Conservation (phyloP, 108 stramenopile genomes). For the Schizochytrium sp. region DNA sequence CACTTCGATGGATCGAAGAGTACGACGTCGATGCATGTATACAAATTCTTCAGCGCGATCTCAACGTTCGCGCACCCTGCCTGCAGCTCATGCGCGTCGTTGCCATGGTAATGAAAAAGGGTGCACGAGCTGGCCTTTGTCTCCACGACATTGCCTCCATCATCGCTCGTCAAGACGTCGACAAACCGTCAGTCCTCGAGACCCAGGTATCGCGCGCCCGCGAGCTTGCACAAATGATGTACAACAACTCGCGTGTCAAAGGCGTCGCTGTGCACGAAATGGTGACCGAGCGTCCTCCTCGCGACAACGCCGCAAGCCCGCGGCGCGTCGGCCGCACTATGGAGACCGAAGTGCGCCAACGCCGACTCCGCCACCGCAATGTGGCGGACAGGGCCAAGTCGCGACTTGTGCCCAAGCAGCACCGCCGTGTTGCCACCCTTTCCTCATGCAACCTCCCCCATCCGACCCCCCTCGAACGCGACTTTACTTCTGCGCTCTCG, state of each 20-base stretch:
- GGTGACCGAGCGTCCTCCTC: no score
- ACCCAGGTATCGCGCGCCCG: neutral
- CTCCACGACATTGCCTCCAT: conserved; percentile 32
- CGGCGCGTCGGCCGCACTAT: no score
- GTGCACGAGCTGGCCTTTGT: conserved; percentile 21
- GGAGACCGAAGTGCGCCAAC: no score
- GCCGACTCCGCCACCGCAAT: no score
- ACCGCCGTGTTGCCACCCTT: neutral
- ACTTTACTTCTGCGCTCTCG: neutral
- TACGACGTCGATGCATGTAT: conserved; percentile 20
- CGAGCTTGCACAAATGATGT: conserved; percentile 3
- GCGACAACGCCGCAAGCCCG: no score
- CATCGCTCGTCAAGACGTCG: conserved; percentile 17
- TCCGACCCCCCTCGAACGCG: neutral
- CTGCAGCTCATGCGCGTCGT: neutral
- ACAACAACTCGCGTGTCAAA: neutral
- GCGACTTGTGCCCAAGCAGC: no score
- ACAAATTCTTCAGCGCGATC: neutral
- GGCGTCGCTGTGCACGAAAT: neutral
- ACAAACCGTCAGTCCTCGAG: conserved; percentile 25
- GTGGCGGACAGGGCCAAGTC: no score
- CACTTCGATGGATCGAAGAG: neutral
- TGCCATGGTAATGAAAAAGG: neutral
- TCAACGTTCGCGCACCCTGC: conserved; percentile 6
- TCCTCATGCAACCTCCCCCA: neutral